Percentiles rank a stretch among this genome's conserved stretches.
Evolutionary conservation across 1,139 yeast species (phyloP).

Genomic region (Scheffersomyces quercinus): DNA sequence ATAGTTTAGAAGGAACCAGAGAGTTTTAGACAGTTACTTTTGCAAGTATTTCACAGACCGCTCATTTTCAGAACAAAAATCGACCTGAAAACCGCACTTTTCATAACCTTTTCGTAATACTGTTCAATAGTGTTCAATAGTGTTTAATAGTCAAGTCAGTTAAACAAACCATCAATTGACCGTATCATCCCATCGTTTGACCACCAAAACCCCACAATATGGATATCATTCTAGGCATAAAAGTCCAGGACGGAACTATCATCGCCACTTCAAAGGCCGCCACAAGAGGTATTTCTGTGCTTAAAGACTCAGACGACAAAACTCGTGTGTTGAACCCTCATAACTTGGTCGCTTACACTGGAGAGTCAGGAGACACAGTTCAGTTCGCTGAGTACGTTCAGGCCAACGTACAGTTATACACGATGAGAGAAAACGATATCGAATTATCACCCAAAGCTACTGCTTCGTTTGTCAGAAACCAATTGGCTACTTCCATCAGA

Average conservation of each 20-base stretch:
- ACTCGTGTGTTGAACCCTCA: slow-evolving; percentile 76
- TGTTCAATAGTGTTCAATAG: background rate
- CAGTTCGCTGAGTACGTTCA: slow-evolving; percentile 93
- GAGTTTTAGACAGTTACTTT: too few relatives aligned
- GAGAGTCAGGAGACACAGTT: slow-evolving; percentile 97
- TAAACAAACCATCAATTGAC: background rate
- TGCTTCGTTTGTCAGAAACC: slow-evolving; percentile 85
- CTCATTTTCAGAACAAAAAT: too few relatives aligned
- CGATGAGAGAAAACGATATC: slow-evolving; percentile 76
- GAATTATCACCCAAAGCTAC: slow-evolving; percentile 84
- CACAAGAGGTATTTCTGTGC: slow-evolving; percentile 88
- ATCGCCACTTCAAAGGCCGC: slow-evolving; percentile 93
- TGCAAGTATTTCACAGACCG: too few relatives aligned
- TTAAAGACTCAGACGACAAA: slow-evolving; percentile 86
- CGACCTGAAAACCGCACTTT: too few relatives aligned
- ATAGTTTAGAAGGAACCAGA: too few relatives aligned
- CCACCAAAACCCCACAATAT: slow-evolving; percentile 31
- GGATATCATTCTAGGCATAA: slow-evolving; percentile 91
- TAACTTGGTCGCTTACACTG: slow-evolving; percentile 84
- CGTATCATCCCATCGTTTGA: background rate
- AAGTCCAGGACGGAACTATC: slow-evolving; percentile 75
- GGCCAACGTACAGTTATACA: slow-evolving; percentile 86
- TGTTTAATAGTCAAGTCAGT: background rate
- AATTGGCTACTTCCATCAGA: slow-evolving; percentile 84
- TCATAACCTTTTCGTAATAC: too few relatives aligned